Base-by-base conservation (phyloP, 192 early-diverging fungal genomes). In the Irineochytrium annulatum region DNA sequence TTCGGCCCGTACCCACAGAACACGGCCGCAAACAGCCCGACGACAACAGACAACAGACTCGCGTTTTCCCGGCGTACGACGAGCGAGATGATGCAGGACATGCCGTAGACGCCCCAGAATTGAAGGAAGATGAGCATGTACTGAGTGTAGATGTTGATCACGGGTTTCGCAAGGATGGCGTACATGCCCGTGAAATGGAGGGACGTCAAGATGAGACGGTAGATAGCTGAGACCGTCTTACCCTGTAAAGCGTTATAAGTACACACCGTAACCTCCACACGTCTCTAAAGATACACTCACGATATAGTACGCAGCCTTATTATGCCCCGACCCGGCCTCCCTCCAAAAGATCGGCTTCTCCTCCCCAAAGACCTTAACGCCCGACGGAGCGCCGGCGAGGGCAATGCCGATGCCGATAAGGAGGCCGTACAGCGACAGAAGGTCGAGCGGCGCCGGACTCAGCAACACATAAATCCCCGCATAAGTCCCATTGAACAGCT, bases 1-100 rank as follows among this genome's bases (percentile, higher is more conserved):
- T 57, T 72, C 6, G 75, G 75, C 1, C 74, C 74, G 56, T 69
- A 80, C 3, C 78, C 78, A 55, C 74, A 80, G 54, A 80, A 80
- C 22, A 77, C 68, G 29, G 78, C 67, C 6, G 69, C 67, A 61
- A 79, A 79, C 31, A 79, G 34, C 5, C 57, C 34, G 30, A 56
- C 53, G 2, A 79, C 67, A 24, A 72, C 69, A 24, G 70, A 63
- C 60, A 75, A 32, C 33, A 73, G 41, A 20, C 48, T 55, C 14
- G 68, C 73, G 57, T 79, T 79, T 43, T 75, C 70, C 8, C 73
- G 63, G 11, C 60, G 34, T 34, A 73, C 68, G 34, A 79, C 34
- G 51, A 75, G 56, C 6, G 64, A 68, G 6, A 79, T 66, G 44
- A 79, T 68, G 26, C 66, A 60, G 20, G 77, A 55, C 5, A 79